Evolutionary conservation across 371 early-diverging fungal genomes (phyloP), one percentile per base, ranked within the genome.

Genomic region (Rhizomucor pusillus): DNA sequence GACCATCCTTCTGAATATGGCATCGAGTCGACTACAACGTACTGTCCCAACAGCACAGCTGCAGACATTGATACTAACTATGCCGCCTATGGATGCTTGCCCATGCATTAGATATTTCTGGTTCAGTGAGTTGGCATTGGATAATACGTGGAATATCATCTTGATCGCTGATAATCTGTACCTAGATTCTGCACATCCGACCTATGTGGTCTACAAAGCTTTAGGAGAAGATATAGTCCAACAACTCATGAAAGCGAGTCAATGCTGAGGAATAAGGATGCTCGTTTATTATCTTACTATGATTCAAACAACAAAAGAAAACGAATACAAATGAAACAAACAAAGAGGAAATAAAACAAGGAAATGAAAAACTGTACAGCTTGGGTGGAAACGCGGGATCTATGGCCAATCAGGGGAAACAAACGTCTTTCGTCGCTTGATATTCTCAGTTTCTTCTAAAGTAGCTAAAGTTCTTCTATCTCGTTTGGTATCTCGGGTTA

Each of bases 51-150:
- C 13, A 49, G 43, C 4, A 39, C 54, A 36, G 60, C 60, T 22
- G 50, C 60, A 0, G 54, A 60, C 29, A 40, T 60, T 35, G 45
- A 60, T 29, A 60, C 50, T 20, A 60, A 49, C 24, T 60, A 60
- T 33, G 45, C 12, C 43, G 41, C 40, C 5, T 60, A 60, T n/a
- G 60, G 60, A 4, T 60, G 54, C 39, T 18, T 60, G 5, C 48
- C 60, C 11, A 52, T 52, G 11, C 46, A 60, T 24, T 50, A 53
- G 43, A 50, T 47, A 45, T 45, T 14, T 20, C n/a, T n/a, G n/a
- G n/a, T n/a, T n/a, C n/a, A n/a, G n/a, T n/a, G n/a, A n/a, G n/a
- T n/a, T n/a, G n/a, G n/a, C n/a, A n/a, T n/a, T n/a, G n/a, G n/a
- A n/a, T n/a, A n/a, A n/a, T n/a, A n/a, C n/a, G n/a, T n/a, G n/a